phyloP scores from a whole-genome alignment of 164 flowering plant genomes.

The Vitis amurensis region DNA sequence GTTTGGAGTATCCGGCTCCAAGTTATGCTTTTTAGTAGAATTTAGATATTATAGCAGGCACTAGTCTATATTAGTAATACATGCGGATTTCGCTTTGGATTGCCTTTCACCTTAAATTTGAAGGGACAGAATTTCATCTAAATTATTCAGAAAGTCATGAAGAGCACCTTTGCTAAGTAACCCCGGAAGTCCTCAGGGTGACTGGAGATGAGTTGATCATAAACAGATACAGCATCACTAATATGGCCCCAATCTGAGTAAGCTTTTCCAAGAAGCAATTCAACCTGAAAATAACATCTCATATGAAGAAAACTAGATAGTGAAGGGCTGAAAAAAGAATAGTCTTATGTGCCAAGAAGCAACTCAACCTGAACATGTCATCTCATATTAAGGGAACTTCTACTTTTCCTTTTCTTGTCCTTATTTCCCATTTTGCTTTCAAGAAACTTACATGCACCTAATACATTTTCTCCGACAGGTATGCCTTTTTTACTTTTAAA shows the following conservation, averaged over 20 bases:
- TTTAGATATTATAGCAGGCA: too few relatives aligned
- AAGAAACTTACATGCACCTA: too few relatives aligned
- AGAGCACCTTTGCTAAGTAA: constrained; percentile 82
- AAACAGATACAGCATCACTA: constrained; percentile 88
- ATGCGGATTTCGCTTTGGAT: too few relatives aligned
- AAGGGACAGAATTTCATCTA: too few relatives aligned
- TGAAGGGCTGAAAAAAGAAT: neutral
- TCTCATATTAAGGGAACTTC: neutral
- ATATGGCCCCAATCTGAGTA: constrained; percentile 95
- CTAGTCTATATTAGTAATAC: too few relatives aligned
- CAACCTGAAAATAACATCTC: constrained; percentile 39
- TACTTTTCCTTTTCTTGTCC: too few relatives aligned
- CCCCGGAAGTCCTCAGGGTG: constrained; percentile 90
- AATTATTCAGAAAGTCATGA: neutral
- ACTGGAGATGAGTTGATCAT: constrained; percentile 71
- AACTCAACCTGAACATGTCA: neutral
- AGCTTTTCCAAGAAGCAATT: constrained; percentile 93
- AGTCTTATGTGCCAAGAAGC: neutral
- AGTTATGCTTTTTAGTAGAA: too few relatives aligned
- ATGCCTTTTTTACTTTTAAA: too few relatives aligned
- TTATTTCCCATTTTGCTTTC: too few relatives aligned
- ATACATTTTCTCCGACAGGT: too few relatives aligned
- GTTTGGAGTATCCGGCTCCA: too few relatives aligned
- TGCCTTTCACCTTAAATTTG: too few relatives aligned
- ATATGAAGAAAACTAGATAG: neutral